Base-by-base conservation (phyloP, 2,329 filamentous ascomycete genomes). In the Parafenestella ontariensis region DNA sequence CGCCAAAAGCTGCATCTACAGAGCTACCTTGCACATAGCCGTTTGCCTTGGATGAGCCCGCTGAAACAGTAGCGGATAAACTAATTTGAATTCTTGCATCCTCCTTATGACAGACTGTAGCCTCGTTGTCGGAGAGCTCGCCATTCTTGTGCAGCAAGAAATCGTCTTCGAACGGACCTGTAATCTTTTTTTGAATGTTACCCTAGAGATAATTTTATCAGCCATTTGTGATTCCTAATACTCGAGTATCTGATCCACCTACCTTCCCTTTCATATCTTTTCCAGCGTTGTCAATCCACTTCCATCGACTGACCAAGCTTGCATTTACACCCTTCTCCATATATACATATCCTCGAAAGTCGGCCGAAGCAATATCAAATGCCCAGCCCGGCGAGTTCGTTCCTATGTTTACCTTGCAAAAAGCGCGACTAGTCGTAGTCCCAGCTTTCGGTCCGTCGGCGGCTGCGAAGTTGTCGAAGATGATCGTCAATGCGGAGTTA, bases 251-350 rank as follows among this genome's bases (percentile, higher is more conserved):
- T 28, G 11, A 21, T 28, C 5, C 2, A 18, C 59, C 18, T 53
- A 70, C 68, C 59, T 70, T 71, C 26, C 66, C 65, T 28, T 62
- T 58, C 43, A 69, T 36, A 54, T 70, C 68, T 1, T 47, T 29
- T 1, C 62, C 64, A 33, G 49, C 62, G 5, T 21, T 56, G 54
- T 69, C 62, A 21, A 68, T 60, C 65, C 66, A 71, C 44, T 71
- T 70, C 68, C 68, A 71, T 17, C 66, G 39, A 47, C 61, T 68
- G 10, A 69, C 65, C 21, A 71, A 49, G 44, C 65, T 70, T 31
- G 56, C 56, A 9, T 36, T 17, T n/a, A 59, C 56, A 0, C 53
- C 65, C 39, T 58, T 56, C 15, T 54, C 58, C 5, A 69, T 20
- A 17, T 60, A 61, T 17, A 69, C 58, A 43, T 65, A 68, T 3